Conservation (phyloP, 129 eudicot genomes). For the Calendula officinalis region DNA sequence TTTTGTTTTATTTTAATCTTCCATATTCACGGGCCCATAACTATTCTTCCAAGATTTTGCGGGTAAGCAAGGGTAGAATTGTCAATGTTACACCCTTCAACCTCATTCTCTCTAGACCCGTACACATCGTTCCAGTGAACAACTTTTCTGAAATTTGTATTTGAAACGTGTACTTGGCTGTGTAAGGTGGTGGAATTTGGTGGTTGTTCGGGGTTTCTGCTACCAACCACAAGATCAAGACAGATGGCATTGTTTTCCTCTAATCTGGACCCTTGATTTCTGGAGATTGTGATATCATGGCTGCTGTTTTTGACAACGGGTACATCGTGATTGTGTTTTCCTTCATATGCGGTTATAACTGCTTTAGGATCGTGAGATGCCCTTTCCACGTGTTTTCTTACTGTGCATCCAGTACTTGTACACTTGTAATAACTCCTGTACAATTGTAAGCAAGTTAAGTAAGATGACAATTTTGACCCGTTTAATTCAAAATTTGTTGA, state of each 20-base stretch:
- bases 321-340: conserved; percentile 93
- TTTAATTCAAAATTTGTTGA: background rate
- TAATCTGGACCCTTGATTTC: conserved; percentile 44
- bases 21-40: conserved; percentile 42
- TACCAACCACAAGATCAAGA: conserved; percentile 88
- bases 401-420: conserved; percentile 84
- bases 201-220: conserved; percentile 29
- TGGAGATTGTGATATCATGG: conserved; percentile 49
- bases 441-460: background rate
- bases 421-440: conserved; percentile 97
- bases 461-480: background rate
- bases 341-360: conserved; percentile 94
- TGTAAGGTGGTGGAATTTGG: conserved; percentile 29
- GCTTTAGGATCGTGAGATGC: conserved; percentile 98
- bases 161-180: conserved; percentile 32
- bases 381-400: conserved; percentile 91
- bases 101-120: conserved; percentile 50
- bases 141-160: conserved; percentile 42
- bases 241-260: conserved; percentile 53
- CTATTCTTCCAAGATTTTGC: conserved; percentile 53
- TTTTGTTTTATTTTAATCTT: conserved; percentile 26
- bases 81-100: conserved; percentile 45
- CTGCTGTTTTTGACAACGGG: conserved; percentile 54
- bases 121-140: conserved; percentile 51
- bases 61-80: conserved; percentile 43